A percentile compares a stretch with the other conserved stretches of the same genome.
Conservation (phyloP, 345 rosid species). For the Murraya paniculata region DNA sequence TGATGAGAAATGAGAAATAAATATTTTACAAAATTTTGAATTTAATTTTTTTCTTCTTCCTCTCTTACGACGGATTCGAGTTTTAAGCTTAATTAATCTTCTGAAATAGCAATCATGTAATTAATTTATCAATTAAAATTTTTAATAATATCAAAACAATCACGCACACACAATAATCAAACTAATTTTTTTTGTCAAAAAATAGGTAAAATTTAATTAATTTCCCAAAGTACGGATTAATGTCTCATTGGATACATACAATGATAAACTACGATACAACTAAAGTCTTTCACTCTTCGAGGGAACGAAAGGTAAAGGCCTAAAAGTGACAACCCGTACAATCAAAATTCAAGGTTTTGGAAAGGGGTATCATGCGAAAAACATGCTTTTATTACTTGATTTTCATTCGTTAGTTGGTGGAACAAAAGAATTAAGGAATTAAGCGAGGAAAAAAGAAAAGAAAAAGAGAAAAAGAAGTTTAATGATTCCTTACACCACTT, state of each 20-base stretch:
- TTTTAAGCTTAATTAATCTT: no score
- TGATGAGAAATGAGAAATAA: fast-evolving
- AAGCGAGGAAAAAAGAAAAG: not conserved
- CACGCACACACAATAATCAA: no score
- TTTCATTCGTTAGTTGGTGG: not conserved
- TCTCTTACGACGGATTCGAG: no score
- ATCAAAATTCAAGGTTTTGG: not conserved
- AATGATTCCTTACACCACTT: not conserved
- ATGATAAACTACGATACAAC: not conserved
- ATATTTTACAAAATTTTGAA: no score
- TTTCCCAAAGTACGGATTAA: not conserved
- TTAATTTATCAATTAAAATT: no score
- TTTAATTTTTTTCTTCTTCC: no score
- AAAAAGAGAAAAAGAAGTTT: not conserved
- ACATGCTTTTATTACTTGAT: not conserved
- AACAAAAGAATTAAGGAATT: not conserved
- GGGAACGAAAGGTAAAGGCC: not conserved
- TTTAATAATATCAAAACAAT: no score
- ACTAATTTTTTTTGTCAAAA: no score
- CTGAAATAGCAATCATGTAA: no score
- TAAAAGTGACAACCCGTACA: not conserved
- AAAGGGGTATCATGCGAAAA: not conserved
- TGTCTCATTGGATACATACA: not conserved
- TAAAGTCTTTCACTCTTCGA: not conserved
- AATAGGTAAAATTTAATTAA: not conserved